Evolutionary conservation across 2,329 filamentous ascomycete species (phyloP).

Genomic region (Alternaria brassicicola): DNA sequence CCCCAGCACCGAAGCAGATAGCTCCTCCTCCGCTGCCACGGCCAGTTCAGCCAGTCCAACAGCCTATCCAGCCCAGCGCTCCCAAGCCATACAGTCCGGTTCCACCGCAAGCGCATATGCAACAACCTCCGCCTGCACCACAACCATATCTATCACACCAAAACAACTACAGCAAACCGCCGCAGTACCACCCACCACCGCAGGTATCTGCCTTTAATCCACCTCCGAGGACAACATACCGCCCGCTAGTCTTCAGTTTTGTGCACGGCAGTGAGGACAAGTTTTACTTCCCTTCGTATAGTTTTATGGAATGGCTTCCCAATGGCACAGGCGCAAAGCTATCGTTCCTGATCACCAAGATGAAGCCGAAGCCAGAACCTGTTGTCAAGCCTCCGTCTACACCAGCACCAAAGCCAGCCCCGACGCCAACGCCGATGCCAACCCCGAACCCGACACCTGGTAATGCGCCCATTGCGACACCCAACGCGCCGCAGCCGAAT

Average conservation of each 20-base stretch:
- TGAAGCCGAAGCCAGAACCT: slow-evolving; percentile 58
- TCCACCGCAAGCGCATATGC: slow-evolving; percentile 16
- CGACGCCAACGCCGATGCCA: background rate
- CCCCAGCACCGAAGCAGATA: slow-evolving; percentile 18
- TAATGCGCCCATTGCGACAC: slow-evolving; percentile 11
- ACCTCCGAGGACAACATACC: slow-evolving; percentile 53
- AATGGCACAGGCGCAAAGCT: slow-evolving; percentile 68
- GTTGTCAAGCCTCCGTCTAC: slow-evolving; percentile 33
- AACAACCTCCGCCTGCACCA: slow-evolving; percentile 26
- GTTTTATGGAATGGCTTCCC: slow-evolving; percentile 73
- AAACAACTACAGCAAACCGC: slow-evolving; percentile 31
- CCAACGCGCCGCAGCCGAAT: slow-evolving; percentile 12
- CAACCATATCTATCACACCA: slow-evolving; percentile 28
- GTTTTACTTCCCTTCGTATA: slow-evolving; percentile 79
- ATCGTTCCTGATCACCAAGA: slow-evolving; percentile 78
- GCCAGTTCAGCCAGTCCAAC: slow-evolving; percentile 22
- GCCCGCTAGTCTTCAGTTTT: slow-evolving; percentile 49
- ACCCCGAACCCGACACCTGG: background rate
- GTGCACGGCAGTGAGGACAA: slow-evolving; percentile 66
- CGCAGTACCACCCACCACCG: slow-evolving; percentile 31
- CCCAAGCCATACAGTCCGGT: slow-evolving; percentile 12
- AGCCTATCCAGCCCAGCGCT: slow-evolving; percentile 12
- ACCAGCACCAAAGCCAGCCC: slow-evolving; percentile 30
- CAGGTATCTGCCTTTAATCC: slow-evolving; percentile 43
- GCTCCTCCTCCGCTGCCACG: slow-evolving; percentile 21